Evolutionary conservation across 345 rosid genomes (phyloP), one percentile per base, ranked within the genome.

Genomic region (Geranium brycei): DNA sequence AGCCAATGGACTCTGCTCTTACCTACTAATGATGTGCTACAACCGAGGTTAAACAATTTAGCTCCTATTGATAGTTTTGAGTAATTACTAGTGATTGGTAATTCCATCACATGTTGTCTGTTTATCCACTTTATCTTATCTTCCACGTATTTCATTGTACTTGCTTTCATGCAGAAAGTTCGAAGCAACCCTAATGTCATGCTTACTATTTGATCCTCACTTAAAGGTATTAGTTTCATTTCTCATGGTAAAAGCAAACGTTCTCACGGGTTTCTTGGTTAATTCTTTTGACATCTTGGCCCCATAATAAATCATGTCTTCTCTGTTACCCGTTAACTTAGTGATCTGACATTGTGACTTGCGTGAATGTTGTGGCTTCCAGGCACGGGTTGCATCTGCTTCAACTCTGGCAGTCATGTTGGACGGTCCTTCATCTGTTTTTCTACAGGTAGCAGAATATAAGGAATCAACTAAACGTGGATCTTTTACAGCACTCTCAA

Each of bases 381-480:
- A 92, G 96, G 95, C 76, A 72, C 76, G 95, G 80, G 78, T 89
- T 51, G 83, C 91, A 61, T 81, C 93, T 71, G 91, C 93, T 38
- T 79, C 95, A 69, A 78, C 88, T 74, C 77, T 92, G 66, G 87
- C 74, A 32, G 85, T 73, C 72, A 86, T 92, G 95, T 76, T 89
- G 77, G 91, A 84, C 76, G 95, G 92, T 64, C 86, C 89, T 71
- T 82, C 95, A 72, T 78, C 89, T 65, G 79, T 87, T 69, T 85
- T 87, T 77, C 76, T 92, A 72, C 98, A 91, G 75, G 92, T 92
- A 53, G 98, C 91, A 35, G 98, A 89, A 77, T 87, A 83, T 77
- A 92, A 81, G 73, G 95, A 91, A 72, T 77, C 87, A 57, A 71
- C 74, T 31, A 87, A 82, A 75, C 75, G 70, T 64, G 91, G 89